Percentiles rank a stretch among this genome's conserved stretches.
Evolutionary conservation across 805 yeast genomes (phyloP).

Genomic region (Suhomyces canberraensis): DNA sequence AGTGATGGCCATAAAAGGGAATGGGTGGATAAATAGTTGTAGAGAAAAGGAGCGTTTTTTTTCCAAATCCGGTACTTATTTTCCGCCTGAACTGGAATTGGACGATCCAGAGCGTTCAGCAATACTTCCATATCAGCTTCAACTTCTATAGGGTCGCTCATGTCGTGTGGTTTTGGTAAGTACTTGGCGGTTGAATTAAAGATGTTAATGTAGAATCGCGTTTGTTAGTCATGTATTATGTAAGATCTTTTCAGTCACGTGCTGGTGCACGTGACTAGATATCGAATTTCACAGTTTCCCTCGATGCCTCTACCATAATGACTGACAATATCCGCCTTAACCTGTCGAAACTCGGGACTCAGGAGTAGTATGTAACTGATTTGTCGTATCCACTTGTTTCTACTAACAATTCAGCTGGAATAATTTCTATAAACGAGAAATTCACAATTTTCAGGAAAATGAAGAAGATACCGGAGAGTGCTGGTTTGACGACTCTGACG

Average conservation of each 20-base stretch:
- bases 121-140: too few species aligned
- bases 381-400: neutral
- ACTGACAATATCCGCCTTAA: conserved; percentile 47
- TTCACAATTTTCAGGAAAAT: conserved; percentile 65
- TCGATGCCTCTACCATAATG: too few species aligned
- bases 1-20: conserved; percentile 64
- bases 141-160: neutral
- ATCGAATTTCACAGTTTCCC: too few species aligned
- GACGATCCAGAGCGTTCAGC: too few species aligned
- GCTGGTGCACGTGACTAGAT: too few species aligned
- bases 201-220: too few species aligned
- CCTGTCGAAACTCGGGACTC: conserved; percentile 82
- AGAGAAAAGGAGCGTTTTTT: conserved; percentile 55
- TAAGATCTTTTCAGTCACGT: too few species aligned
- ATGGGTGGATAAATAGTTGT: conserved; percentile 50
- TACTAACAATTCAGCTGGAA: conserved; percentile 65
- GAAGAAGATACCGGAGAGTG: conserved; percentile 89
- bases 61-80: conserved; percentile 54
- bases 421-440: conserved; percentile 73
- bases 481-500: conserved; percentile 96
- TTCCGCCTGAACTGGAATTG: conserved; percentile 33
- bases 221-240: too few species aligned
- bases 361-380: conserved; percentile 50
- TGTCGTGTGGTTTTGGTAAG: too few species aligned
- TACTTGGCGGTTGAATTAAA: neutral